Base-by-base conservation (phyloP, 345 rosid species). In the Pseudoturritis turrita region DNA sequence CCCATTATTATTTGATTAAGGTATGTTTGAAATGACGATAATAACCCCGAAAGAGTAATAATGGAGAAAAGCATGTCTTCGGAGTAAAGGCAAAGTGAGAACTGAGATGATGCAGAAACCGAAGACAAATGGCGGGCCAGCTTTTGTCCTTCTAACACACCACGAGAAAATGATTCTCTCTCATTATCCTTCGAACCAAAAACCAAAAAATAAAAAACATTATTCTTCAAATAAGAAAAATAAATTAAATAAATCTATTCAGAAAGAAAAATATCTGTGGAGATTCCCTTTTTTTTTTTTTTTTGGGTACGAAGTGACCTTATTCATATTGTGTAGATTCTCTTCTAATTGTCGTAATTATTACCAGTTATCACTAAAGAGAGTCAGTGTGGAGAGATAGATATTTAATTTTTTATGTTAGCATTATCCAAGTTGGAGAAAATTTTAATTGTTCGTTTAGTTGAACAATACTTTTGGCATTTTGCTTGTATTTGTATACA, bases 51-150 rank as follows among this genome's bases (percentile, higher is more conserved):
- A 41, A n/a, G 52, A 68, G 69, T 21, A 53, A 69, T 62, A 62
- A 62, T 75, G 74, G 62, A 75, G 62, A 75, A 47, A 68, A 70
- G 72, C 71, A 76, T 76, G 79, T 76, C 75, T 76, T 70, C 37
- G 70, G 60, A 76, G 75, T 62, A 70, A 76, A 70, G 75, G 54
- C 31, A 55, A 76, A 76, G 75, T 69, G 79, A 76, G 71, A 52
- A 54, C 64, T 69, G 65, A 76, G 63, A 70, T 76, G 79, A 76
- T 76, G 59, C 79, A 70, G 78, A 74, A 65, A 65, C 67, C 78
- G 28, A 74, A 58, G 79, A 62, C 74, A 69, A 23, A 62, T 62
- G 60, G 57, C 49, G 79, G 79, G 79, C 71, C 79, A 76, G 54
- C 76, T 70, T 69, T 76, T 76, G 79, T 76, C 79, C 71, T 69